These are phyloP conservation scores for Bryum argenteum DNA, from an alignment of 225 moss, liverwort and hornwort genomes.

Conservation along the genomic window DNA sequence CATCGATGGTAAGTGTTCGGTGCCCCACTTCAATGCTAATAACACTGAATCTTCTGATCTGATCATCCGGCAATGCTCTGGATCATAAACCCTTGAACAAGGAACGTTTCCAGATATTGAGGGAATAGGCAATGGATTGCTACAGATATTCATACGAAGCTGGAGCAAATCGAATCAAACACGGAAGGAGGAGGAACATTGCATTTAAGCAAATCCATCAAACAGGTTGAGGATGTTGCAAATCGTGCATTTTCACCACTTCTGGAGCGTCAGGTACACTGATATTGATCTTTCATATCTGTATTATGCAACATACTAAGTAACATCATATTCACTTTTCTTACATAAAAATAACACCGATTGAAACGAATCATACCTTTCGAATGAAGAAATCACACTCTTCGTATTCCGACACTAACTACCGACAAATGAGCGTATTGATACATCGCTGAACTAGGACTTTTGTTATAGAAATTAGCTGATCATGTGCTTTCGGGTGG, in stretches of 20 bases:
- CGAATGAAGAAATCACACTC: too few species aligned
- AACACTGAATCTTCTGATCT: too few species aligned
- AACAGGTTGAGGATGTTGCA: conserved; percentile 80
- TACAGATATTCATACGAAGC: conserved; percentile 85
- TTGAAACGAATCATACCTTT: neutral
- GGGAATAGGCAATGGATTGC: neutral
- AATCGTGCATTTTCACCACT: conserved; percentile 97
- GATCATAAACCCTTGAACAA: neutral
- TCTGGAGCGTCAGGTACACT: conserved; percentile 79
- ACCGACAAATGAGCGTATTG: neutral
- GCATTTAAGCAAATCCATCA: conserved; percentile 76
- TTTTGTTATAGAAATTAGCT: neutral
- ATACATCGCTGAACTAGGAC: neutral
- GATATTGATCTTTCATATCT: neutral
- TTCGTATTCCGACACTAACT: too few species aligned
- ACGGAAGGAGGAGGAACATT: conserved; percentile 92
- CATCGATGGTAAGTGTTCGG: conserved; percentile 86
- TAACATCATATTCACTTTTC: too few species aligned
- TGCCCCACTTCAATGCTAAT: too few species aligned
- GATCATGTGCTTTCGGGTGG: conserved; percentile 6
- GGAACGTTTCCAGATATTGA: neutral
- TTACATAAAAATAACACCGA: too few species aligned
- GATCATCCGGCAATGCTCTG: too few species aligned
- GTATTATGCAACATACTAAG: neutral
- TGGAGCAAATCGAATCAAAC: conserved; percentile 89